Conservation (phyloP, 805 yeast species). For the Lachancea mirantina region DNA sequence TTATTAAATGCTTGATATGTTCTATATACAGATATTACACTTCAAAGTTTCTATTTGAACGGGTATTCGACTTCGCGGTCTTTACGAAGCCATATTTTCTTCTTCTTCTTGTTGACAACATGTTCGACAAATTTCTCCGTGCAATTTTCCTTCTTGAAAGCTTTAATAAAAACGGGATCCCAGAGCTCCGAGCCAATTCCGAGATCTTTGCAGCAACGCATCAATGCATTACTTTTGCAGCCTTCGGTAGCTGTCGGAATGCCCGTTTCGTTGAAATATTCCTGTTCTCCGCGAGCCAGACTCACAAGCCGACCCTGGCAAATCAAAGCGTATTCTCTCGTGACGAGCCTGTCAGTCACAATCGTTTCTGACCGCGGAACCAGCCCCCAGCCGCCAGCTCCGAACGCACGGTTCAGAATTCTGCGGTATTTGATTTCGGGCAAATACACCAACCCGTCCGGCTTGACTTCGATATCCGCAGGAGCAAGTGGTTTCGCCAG, state of each 20-base stretch:
- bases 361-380: constrained; percentile 86
- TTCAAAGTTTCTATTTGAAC: constrained; percentile 55
- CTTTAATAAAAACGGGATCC: constrained; percentile 87
- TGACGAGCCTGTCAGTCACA: constrained; percentile 65
- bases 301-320: constrained; percentile 85
- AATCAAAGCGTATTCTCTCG: constrained; percentile 84
- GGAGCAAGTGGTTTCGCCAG: constrained; percentile 55
- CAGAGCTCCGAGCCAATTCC: constrained; percentile 96
- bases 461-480: constrained; percentile 85
- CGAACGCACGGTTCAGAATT: constrained; percentile 82
- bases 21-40: no score
- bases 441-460: constrained; percentile 84
- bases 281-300: constrained; percentile 94
- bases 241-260: constrained; percentile 96
- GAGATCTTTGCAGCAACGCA: constrained; percentile 96
- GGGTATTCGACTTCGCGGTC: constrained; percentile 83
- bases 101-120: constrained; percentile 71
- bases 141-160: constrained; percentile 57
- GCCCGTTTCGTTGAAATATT: constrained; percentile 77
- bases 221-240: constrained; percentile 89
- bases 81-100: constrained; percentile 87
- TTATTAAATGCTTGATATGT: no score
- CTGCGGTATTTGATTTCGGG: constrained; percentile 96
- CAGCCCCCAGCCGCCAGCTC: constrained; percentile 98
- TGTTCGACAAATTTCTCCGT: constrained; percentile 84